These are phyloP conservation scores for Pythium aquatile DNA, from an alignment of 352 stramenopile species.

Conservation along the genomic window DNA sequence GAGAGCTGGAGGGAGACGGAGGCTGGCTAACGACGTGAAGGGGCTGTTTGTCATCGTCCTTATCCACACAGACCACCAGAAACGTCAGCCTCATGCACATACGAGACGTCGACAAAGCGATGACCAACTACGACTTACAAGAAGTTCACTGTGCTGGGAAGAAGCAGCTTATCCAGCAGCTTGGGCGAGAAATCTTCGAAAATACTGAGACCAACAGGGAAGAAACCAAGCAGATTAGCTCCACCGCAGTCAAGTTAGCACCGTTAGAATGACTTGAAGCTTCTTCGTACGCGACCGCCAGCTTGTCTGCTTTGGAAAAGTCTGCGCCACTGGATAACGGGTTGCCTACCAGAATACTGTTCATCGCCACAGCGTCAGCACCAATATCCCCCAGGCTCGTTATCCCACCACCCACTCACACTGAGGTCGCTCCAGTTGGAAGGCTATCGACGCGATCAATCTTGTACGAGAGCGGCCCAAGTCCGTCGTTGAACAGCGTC, in stretches of 20 bases:
- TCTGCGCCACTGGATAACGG: neutral
- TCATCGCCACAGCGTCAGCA: neutral
- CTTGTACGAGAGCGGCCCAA: neutral
- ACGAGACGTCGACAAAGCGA: neutral
- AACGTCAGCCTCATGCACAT: neutral
- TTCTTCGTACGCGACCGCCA: neutral
- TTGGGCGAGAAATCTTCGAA: neutral
- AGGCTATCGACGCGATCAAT: neutral
- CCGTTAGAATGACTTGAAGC: neutral
- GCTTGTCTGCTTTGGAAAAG: neutral
- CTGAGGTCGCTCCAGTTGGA: neutral
- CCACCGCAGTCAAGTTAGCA: neutral
- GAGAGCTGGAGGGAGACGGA: neutral
- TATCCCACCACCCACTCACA: neutral
- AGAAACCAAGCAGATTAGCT: neutral
- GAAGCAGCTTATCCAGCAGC: neutral
- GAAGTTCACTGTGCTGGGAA: neutral
- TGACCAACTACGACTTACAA: neutral
- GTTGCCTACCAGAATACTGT: neutral
- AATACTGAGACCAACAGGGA: neutral
- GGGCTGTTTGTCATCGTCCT: neutral
- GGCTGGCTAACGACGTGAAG: neutral
- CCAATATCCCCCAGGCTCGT: no score
- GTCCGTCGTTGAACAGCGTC: neutral
- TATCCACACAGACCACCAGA: neutral